Evolutionary conservation across 306 rosid species (phyloP), one percentile per base, ranked within the genome.

Genomic region (Vicia faba): DNA sequence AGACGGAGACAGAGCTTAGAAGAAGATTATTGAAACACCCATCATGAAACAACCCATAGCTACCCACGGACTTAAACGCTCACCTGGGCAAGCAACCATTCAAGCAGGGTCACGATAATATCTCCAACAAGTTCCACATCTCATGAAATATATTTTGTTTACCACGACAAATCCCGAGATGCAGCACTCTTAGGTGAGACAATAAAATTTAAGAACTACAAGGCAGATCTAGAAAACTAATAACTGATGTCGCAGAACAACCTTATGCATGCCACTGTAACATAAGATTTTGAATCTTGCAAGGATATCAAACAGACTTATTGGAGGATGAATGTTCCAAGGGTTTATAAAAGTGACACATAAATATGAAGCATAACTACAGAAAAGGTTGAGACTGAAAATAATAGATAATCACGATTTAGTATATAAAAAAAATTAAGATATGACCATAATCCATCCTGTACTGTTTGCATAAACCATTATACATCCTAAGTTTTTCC

Each of bases 61-160:
- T 67, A 86, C 88, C 88, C 92, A 86, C 2, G 88, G 88, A 67
- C 92, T 84, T 72, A 86, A 79, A 14, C 92, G 92, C 69, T 86
- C 87, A 77, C 92, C 89, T 86, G 83, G 55, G 66, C 61, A 71
- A 77, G 57, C 55, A 76, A 76, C 43, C 65, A 68, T 36, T 48
- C 11, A 73, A 63, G 28, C 50, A 59, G 51, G 57, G 36, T 66
- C 28, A 74, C 40, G 39, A 67, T 76, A 28, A 46, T 26, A 66
- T 50, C 41, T 23, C 57, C 4, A 16, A 59, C 29, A 59, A 57
- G 15, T 74, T 71, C 16, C 57, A 70, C 12, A 66, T 41, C 49
- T 56, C 39, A 66, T 55, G 71, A 61, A 19, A 66, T 39, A 54
- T 68, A 56, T 31, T n/a, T 59, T 40, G 10, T 50, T 39, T 39